Percentiles rank a stretch among this genome's conserved stretches.
These are phyloP conservation scores for Rhynchospora breviuscula DNA, from an alignment of 176 grass and related monocot genomes.

Conservation along the genomic window DNA sequence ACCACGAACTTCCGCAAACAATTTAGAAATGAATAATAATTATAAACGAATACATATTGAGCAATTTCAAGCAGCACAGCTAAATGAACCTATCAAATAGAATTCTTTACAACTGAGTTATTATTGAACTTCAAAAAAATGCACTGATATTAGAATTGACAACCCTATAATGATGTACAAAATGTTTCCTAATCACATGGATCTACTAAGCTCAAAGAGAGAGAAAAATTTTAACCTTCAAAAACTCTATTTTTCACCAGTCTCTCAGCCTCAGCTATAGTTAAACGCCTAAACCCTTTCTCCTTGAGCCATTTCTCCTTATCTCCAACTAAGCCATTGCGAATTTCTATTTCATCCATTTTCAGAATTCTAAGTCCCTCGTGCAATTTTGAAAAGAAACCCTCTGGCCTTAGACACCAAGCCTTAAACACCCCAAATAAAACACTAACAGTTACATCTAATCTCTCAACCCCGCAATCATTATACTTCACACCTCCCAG, in stretches of 20 bases:
- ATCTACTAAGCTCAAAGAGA: not conserved
- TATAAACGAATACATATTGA: not conserved
- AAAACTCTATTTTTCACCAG: slow-evolving; percentile 50
- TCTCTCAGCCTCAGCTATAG: slow-evolving; percentile 43
- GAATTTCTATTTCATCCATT: slow-evolving; percentile 39
- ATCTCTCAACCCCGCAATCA: slow-evolving; percentile 50
- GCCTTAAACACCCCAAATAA: slow-evolving; percentile 62
- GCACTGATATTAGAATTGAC: not conserved
- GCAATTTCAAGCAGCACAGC: not conserved
- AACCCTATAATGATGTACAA: slow-evolving; percentile 12
- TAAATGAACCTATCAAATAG: not conserved
- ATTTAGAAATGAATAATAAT: too few relatives aligned
- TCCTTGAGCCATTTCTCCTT: slow-evolving; percentile 42
- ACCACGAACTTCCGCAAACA: too few relatives aligned
- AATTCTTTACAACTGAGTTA: slow-evolving; percentile 5
- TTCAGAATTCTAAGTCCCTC: slow-evolving; percentile 60
- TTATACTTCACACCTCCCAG: slow-evolving; percentile 43
- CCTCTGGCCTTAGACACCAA: slow-evolving; percentile 91
- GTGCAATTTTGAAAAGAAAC: slow-evolving; percentile 58
- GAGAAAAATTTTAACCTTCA: slow-evolving; percentile 25
- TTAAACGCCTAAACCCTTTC: slow-evolving; percentile 59
- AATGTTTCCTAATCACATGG: not conserved
- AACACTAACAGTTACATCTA: slow-evolving; percentile 47
- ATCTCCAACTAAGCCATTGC: slow-evolving; percentile 27
- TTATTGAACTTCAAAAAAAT: not conserved